phyloP scores from a whole-genome alignment of 2,329 filamentous ascomycete genomes.

The Aspergillus eucalypticola region DNA sequence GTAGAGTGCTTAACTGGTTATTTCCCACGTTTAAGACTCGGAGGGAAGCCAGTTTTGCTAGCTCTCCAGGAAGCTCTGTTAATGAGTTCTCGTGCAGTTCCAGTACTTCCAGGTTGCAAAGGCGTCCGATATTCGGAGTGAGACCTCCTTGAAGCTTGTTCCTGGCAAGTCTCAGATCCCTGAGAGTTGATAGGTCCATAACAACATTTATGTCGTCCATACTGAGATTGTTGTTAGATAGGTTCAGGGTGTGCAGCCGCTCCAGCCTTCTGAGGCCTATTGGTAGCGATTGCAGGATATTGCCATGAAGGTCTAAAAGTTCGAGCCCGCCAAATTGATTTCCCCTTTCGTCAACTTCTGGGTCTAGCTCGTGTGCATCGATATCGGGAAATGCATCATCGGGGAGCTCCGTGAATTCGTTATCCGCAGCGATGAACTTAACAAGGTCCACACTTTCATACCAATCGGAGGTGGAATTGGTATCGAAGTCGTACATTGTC shows the following conservation, averaged over 20 bases:
- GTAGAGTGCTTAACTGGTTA: slow-evolving; percentile 72
- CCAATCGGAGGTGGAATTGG: slow-evolving; percentile 70
- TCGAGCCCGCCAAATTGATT: slow-evolving; percentile 83
- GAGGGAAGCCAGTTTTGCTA: slow-evolving; percentile 68
- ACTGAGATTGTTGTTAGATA: slow-evolving; percentile 79
- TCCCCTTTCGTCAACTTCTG: slow-evolving; percentile 66
- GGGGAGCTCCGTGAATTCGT: slow-evolving; percentile 74
- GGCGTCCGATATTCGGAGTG: slow-evolving; percentile 60
- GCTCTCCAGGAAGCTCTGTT: slow-evolving; percentile 64
- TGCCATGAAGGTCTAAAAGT: slow-evolving; percentile 81
- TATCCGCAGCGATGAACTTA: slow-evolving; percentile 83
- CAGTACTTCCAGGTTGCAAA: slow-evolving; percentile 73
- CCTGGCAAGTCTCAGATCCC: slow-evolving; percentile 78
- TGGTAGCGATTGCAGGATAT: slow-evolving; percentile 71
- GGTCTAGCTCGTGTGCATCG: slow-evolving; percentile 56
- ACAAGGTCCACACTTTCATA: slow-evolving; percentile 88
- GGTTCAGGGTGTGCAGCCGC: slow-evolving; percentile 75
- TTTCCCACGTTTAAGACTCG: slow-evolving; percentile 76
- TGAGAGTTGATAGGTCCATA: slow-evolving; percentile 68
- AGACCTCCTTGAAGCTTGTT: slow-evolving; percentile 73
- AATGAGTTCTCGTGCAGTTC: slow-evolving; percentile 82
- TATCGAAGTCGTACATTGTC: slow-evolving; percentile 84
- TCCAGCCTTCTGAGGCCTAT: slow-evolving; percentile 72
- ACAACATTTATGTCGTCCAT: slow-evolving; percentile 73
- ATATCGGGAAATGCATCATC: slow-evolving; percentile 77